Conservation (phyloP, 1,284 basidiomycete species). For the Heimioporus retisporus region DNA sequence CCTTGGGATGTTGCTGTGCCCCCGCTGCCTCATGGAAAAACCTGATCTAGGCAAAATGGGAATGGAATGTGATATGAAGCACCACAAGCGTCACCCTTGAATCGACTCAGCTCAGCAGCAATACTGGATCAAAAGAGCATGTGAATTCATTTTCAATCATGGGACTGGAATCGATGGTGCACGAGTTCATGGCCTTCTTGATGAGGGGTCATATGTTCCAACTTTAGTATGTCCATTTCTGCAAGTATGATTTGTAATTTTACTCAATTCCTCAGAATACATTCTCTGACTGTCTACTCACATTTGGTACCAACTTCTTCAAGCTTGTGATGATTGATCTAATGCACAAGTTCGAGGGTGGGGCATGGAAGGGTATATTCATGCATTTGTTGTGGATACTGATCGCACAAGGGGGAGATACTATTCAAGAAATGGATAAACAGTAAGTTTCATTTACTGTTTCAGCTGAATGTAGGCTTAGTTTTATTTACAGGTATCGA, state of each 20-base stretch:
- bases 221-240: neutral
- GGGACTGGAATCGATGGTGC: neutral
- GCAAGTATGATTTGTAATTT: neutral
- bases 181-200: neutral
- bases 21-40: conserved; percentile 11
- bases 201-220: conserved; percentile 3
- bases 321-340: neutral
- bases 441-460: too few relatives aligned
- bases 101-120: neutral
- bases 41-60: neutral
- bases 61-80: neutral
- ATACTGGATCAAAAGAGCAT: neutral
- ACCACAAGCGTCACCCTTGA: neutral
- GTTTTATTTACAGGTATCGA: neutral
- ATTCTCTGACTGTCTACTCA: neutral
- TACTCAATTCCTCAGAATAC: neutral
- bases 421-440: neutral
- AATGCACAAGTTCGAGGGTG: conserved; percentile 4
- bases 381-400: conserved; percentile 6
- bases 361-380: conserved; percentile 3
- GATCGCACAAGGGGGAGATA: neutral
- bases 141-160: neutral
- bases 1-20: conserved; percentile 1
- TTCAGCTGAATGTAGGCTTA: too few relatives aligned
- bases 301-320: conserved; percentile 1